Evolutionary conservation across 371 early-diverging fungal species (phyloP).

Genomic region (Mucor piriformis): DNA sequence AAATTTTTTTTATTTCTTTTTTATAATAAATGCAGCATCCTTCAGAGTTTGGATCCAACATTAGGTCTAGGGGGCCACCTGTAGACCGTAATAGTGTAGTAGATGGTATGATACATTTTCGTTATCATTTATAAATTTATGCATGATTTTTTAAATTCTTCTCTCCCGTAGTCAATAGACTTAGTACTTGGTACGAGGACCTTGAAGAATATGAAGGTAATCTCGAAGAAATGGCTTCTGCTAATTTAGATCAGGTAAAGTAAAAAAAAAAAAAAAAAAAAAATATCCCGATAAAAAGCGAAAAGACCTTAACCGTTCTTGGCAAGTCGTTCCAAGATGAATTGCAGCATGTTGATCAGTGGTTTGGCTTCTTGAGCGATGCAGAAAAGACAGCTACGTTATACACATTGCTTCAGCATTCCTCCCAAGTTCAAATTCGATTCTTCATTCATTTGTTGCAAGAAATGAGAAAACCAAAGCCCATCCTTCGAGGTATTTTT

Average conservation of each 20-base stretch:
- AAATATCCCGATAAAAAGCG: constrained; percentile 15
- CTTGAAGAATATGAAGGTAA: constrained; percentile 88
- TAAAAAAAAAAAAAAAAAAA: neutral
- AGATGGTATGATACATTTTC: neutral
- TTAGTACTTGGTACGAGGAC: constrained; percentile 91
- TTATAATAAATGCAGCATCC: constrained; percentile 7
- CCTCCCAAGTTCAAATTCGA: constrained; percentile 86
- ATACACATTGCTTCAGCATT: constrained; percentile 86
- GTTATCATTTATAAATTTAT: neutral
- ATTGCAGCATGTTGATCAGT: constrained; percentile 90
- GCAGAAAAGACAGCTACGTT: constrained; percentile 92
- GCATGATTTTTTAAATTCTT: neutral
- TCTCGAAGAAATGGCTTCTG: constrained; percentile 91
- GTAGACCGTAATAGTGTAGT: neutral
- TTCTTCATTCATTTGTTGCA: constrained; percentile 92
- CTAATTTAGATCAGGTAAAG: constrained; percentile 77
- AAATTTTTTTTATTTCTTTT: neutral
- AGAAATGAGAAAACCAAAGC: constrained; percentile 59
- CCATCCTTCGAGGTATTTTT: constrained; percentile 68
- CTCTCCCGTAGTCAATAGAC: constrained; percentile 57
- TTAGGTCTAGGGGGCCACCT: neutral
- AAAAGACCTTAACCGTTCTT: neutral
- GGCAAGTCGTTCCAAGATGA: constrained; percentile 37
- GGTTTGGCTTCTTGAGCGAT: constrained; percentile 90
- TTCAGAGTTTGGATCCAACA: constrained; percentile 6